Evolutionary conservation across 352 stramenopile genomes (phyloP), one percentile per base, ranked within the genome.

Genomic region (Phytophthora boehmeriae): DNA sequence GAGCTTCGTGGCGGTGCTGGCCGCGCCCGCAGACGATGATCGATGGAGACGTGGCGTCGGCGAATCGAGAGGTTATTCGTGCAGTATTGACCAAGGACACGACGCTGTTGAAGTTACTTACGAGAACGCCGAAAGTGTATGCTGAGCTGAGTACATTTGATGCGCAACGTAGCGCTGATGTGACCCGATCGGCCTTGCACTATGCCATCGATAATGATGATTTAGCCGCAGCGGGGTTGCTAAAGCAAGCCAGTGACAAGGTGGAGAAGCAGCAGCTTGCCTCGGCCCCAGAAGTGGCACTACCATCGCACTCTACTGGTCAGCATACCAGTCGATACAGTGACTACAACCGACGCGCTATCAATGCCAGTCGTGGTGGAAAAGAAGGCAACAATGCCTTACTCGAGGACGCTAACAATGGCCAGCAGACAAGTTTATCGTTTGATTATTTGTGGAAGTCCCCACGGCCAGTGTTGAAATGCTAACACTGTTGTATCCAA

Each of bases 371-470:
- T 74, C 85, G 85, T 5, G 82, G 82, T 6, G 85, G 85, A 1
- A 88, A 86, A 44, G 85, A 93, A 66, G 85, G 85, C 36, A 90
- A 92, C 49, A 92, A 92, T 13, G 85, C 85, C 5, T 57, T 93
- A 1, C 63, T 91, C 14, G 72, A 64, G 20, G 84, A 93, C 42
- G n/a, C 35, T 1, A 56, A 48, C 17, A 46, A 23, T 4, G 44
- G 1, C 10, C 27, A 2, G n/a, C 69, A 71, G 8, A 16, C 13
- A 10, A 50, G 30, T 16, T 16, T 67, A 44, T 63, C 50, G 8
- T 34, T 67, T 5, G 54, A 63, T 4, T 77, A 71, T 22, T 55
- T 90, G 8, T 92, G 80, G 79, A 55, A 52, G 1, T 74, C 45
- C 74, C 75, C 1, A 66, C 42, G 8, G 67, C 80, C 1, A 92